Evolutionary conservation across 2,329 filamentous ascomycete species (phyloP), one percentile per base, ranked within the genome.

Genomic region (Beauveria varroae): DNA sequence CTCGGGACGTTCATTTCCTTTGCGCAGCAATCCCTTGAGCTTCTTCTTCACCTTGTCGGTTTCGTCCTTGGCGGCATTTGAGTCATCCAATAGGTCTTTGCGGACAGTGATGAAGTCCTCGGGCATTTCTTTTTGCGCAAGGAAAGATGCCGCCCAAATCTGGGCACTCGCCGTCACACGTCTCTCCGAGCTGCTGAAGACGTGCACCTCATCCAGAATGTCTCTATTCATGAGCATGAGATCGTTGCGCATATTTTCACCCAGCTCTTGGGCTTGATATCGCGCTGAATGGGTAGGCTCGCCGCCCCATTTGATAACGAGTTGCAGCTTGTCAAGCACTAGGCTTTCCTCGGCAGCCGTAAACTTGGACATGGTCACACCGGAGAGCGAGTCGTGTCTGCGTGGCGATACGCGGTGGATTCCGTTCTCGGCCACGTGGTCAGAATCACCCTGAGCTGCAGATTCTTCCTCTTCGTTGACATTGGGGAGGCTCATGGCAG

Each of bases 1-100:
- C 20, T 93, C 87, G 10, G 95, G 95, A 1, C 93, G 90, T 70
- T 95, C 90, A 64, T 92, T 91, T n/a, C 93, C 95, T 73, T 96
- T 90, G 34, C 95, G 87, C 62, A 99, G 76, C 22, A 99, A 81
- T 1, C 91, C 88, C 77, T 99, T 99, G 30, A 99, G 83, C 85
- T 96, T 97, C 84, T 99, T 99, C 82, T 99, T 99, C 61, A 99
- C 95, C 75, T 96, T 97, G 76, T 99, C 96, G 90, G 97, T 99
- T 70, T 96, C 92, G 72, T 99, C 95, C 73, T 99, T 99, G 62
- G 95, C 95, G 4, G 95, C 95, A 73, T 99, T 99, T 0, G 93
- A 98, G 72, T 99, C 95, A 72, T 99, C 95, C 3, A 99, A 79
- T 7, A 99, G 82, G 74, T 98, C 93, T 72, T 99, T 99, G 58